Conservation (phyloP, 2,329 filamentous ascomycete genomes). For the Fusarium denticulatum region DNA sequence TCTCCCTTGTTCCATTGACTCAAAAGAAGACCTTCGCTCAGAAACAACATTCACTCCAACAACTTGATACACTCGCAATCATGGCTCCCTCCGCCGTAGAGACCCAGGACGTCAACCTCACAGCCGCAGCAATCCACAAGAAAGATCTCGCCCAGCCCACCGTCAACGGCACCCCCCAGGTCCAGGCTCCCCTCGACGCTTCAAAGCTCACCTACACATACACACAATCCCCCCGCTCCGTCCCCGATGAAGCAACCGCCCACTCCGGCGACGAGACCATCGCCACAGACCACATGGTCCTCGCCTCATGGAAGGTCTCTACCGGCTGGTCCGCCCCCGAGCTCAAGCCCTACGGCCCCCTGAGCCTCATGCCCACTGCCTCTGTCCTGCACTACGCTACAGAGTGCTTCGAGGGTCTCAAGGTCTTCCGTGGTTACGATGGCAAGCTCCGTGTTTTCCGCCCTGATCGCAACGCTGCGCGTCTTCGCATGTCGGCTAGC, state of each 20-base stretch:
- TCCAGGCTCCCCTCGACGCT: slow-evolving; percentile 68
- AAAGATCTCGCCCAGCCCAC: slow-evolving; percentile 54
- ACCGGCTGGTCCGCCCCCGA: slow-evolving; percentile 79
- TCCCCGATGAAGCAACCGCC: slow-evolving; percentile 61
- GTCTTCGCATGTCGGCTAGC: slow-evolving; percentile 67
- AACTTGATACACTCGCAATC: no score
- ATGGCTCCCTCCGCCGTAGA: slow-evolving; percentile 61
- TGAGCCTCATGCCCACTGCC: slow-evolving; percentile 82
- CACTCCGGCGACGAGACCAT: slow-evolving; percentile 62
- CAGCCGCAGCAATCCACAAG: slow-evolving; percentile 61
- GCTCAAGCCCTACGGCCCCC: slow-evolving; percentile 79
- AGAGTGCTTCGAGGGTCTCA: slow-evolving; percentile 88
- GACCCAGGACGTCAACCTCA: slow-evolving; percentile 61
- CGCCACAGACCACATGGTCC: slow-evolving; percentile 90
- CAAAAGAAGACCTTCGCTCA: neutral
- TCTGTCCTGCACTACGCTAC: slow-evolving; percentile 89
- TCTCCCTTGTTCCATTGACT: neutral
- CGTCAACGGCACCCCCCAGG: slow-evolving; percentile 50
- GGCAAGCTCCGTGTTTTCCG: slow-evolving; percentile 80
- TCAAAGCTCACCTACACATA: slow-evolving; percentile 68
- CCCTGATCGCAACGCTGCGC: slow-evolving; percentile 75
- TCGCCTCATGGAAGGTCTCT: slow-evolving; percentile 71
- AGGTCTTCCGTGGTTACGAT: slow-evolving; percentile 82
- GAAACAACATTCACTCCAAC: neutral
- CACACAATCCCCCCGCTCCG: slow-evolving; percentile 60